Evolutionary conservation across 169 alveolate genomes (phyloP).

Genomic region (Plasmodium sp.): DNA sequence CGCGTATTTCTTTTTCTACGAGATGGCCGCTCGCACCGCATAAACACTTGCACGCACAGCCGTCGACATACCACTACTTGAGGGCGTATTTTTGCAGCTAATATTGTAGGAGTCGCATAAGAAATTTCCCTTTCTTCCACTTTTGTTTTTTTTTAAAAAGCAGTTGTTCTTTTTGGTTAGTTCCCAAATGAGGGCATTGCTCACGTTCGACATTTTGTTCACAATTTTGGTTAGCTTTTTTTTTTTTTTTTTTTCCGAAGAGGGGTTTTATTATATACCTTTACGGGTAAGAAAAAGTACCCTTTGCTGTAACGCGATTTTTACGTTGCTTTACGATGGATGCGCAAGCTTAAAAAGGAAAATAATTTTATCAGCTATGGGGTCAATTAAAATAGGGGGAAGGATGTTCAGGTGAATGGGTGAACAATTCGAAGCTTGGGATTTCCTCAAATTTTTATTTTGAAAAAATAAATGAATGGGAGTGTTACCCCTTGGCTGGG

Average conservation of each 20-base stretch:
- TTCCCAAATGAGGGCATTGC: constrained; percentile 68
- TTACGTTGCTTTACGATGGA: not conserved
- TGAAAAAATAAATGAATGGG: not conserved
- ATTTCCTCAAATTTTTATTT: not conserved
- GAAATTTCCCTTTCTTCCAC: constrained; percentile 37
- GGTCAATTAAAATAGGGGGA: not conserved
- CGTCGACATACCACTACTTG: constrained; percentile 47
- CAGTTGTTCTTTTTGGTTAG: constrained; percentile 50
- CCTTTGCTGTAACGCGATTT: not conserved
- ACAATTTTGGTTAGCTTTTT: not conserved
- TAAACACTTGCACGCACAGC: not conserved
- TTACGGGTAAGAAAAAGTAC: not conserved
- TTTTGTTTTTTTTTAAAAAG: constrained; percentile 27
- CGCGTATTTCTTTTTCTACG: not conserved
- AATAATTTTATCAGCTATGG: not conserved
- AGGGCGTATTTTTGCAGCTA: constrained; percentile 22
- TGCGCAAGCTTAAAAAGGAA: not conserved
- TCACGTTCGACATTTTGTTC: constrained; percentile 44
- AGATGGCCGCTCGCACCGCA: not conserved
- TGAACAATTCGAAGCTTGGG: not conserved
- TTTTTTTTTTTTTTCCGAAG: not conserved
- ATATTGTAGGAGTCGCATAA: constrained; percentile 45
- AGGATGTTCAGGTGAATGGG: not conserved
- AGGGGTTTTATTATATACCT: not conserved
- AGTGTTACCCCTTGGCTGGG: not conserved